Evolutionary conservation across 805 yeast species (phyloP).

Genomic region (Candida vaughaniae): DNA sequence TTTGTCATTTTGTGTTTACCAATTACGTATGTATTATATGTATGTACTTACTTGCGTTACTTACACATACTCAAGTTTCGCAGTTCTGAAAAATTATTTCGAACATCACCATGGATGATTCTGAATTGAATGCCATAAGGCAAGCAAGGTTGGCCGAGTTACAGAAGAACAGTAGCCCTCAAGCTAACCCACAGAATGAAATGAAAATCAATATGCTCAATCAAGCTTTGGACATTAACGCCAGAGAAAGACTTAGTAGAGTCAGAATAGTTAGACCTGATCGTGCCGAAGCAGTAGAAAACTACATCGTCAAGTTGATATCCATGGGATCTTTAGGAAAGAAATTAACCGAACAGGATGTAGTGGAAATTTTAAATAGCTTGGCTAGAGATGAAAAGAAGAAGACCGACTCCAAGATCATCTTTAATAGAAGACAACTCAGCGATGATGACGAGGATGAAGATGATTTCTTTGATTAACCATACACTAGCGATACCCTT

Average conservation of each 20-base stretch:
- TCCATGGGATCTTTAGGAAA: conserved; percentile 73
- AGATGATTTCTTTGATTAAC: conserved; percentile 33
- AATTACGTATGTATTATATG: no score
- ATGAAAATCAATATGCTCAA: conserved; percentile 47
- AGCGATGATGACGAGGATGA: conserved; percentile 29
- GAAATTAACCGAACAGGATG: conserved; percentile 76
- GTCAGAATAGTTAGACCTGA: conserved; percentile 90
- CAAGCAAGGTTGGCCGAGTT: conserved; percentile 89
- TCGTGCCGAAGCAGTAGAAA: conserved; percentile 84
- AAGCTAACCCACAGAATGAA: conserved; percentile 31
- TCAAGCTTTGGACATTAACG: conserved; percentile 76
- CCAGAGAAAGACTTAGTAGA: conserved; percentile 83
- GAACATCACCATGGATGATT: conserved; percentile 72
- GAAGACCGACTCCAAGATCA: conserved; percentile 63
- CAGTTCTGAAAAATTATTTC: conserved; percentile 1
- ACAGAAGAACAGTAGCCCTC: conserved; percentile 47
- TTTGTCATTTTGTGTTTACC: no score
- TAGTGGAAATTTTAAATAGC: conserved; percentile 81
- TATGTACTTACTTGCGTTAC: no score
- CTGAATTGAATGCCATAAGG: conserved; percentile 85
- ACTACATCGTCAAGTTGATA: conserved; percentile 67
- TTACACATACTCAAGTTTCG: no score
- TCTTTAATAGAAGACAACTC: conserved; percentile 47
- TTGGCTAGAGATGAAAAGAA: conserved; percentile 67
- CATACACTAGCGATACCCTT: not conserved